Percentiles rank a stretch among this genome's conserved stretches.
Evolutionary conservation across 768 basidiomycete species (phyloP).

Genomic region (Leccinum ochraceum): DNA sequence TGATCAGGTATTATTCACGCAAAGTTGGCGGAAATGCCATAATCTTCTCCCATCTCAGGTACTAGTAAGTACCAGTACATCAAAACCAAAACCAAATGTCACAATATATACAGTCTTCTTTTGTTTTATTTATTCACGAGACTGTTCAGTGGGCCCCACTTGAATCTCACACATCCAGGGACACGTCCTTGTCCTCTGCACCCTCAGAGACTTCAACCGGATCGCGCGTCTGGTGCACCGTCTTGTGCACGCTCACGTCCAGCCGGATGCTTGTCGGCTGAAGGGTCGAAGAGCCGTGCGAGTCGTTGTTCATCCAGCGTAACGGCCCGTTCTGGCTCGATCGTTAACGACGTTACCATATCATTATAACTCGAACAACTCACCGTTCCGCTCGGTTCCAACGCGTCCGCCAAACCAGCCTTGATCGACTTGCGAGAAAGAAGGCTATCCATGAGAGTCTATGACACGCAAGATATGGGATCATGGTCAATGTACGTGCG

Average conservation of each 20-base stretch:
- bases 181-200: neutral
- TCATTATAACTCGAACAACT: neutral
- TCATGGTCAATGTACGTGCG: neutral
- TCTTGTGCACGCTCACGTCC: conserved; percentile 1
- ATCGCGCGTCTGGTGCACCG: neutral
- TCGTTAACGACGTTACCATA: neutral
- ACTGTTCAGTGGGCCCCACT: neutral
- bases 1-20: too few relatives aligned
- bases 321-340: conserved; percentile 4
- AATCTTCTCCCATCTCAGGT: too few relatives aligned
- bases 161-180: neutral
- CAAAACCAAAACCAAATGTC: neutral
- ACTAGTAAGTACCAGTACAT: neutral
- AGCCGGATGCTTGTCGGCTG: conserved; percentile 5
- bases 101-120: neutral
- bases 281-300: neutral
- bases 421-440: conserved; percentile 8
- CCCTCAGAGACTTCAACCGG: neutral
- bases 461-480: neutral
- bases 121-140: neutral
- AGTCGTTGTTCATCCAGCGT: neutral
- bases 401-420: neutral
- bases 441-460: conserved; percentile 17
- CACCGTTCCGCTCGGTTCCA: neutral
- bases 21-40: too few relatives aligned